A percentile compares a stretch with the other conserved stretches of the same genome.
Evolutionary conservation across 78 protist genomes (phyloP).

Genomic region (Pelomyxa schiedti): DNA sequence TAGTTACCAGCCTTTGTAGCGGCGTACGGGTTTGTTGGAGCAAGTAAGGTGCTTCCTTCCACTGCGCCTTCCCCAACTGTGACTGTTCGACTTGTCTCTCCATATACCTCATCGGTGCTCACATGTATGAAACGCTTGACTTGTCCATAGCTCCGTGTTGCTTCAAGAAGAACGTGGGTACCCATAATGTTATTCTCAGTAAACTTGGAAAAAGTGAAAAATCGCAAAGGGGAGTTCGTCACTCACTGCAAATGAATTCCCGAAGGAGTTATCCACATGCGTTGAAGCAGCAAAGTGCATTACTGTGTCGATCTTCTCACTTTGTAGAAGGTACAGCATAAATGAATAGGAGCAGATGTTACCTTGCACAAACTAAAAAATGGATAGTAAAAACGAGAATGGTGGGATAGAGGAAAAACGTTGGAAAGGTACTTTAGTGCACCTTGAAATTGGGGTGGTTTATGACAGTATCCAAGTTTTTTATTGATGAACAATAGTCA

Average conservation of each 20-base stretch:
- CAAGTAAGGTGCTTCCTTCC: constrained; percentile 22
- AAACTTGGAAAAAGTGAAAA: constrained; percentile 44
- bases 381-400: neutral
- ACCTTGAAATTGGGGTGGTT: constrained; percentile 31
- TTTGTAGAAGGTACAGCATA: constrained; percentile 33
- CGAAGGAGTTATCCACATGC: constrained; percentile 79
- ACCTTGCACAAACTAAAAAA: constrained; percentile 37
- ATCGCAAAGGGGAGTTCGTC: neutral
- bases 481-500: constrained; percentile 69
- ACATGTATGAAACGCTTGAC: constrained; percentile 83
- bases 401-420: neutral
- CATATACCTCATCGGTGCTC: constrained; percentile 95
- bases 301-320: constrained; percentile 76
- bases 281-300: constrained; percentile 89
- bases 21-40: constrained; percentile 91
- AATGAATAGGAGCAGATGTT: constrained; percentile 53
- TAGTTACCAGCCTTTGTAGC: constrained; percentile 93
- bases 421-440: constrained; percentile 5
- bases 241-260: constrained; percentile 30
- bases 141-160: constrained; percentile 16
- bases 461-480: constrained; percentile 24
- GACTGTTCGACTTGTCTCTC: constrained; percentile 28
- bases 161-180: constrained; percentile 85
- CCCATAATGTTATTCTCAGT: constrained; percentile 84
- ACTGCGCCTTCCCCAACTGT: neutral